phyloP scores from a whole-genome alignment of 371 early-diverging fungal genomes.

The Mortierella sp. region DNA sequence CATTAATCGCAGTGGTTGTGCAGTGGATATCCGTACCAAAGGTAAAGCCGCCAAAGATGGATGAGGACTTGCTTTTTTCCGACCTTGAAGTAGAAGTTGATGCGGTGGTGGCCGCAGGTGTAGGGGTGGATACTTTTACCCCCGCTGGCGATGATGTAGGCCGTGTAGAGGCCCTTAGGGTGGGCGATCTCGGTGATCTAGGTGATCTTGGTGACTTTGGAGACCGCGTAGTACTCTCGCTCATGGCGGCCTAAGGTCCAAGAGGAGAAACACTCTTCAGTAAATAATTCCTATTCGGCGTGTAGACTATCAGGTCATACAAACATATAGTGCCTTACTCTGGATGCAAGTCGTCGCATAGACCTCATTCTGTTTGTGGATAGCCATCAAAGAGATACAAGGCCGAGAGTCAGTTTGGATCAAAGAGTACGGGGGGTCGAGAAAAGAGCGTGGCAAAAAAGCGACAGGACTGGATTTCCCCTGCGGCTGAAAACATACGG shows the following conservation, averaged over 20 bases:
- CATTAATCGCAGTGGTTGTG: neutral
- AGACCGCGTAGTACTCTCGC: too few relatives aligned
- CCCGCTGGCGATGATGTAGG: too few relatives aligned
- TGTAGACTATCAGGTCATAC: too few relatives aligned
- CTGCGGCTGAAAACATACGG: slow-evolving; percentile 14
- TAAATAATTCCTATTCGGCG: too few relatives aligned
- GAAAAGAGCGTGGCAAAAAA: neutral
- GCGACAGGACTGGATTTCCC: neutral
- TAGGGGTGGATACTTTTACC: neutral
- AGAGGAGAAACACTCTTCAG: too few relatives aligned
- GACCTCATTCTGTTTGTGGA: slow-evolving; percentile 20
- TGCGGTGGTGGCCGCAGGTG: slow-evolving; percentile 8
- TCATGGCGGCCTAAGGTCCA: too few relatives aligned
- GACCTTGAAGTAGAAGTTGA: neutral
- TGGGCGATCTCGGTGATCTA: too few relatives aligned
- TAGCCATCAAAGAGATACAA: too few relatives aligned
- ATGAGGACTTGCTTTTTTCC: neutral
- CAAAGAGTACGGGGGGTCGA: too few relatives aligned
- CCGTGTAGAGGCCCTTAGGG: too few relatives aligned
- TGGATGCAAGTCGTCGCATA: slow-evolving; percentile 25
- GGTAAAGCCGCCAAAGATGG: neutral
- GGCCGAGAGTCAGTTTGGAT: too few relatives aligned
- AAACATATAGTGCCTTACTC: slow-evolving; percentile 6
- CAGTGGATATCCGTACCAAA: neutral
- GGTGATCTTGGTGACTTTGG: too few relatives aligned